Evolutionary conservation across 2,329 filamentous ascomycete genomes (phyloP).

Genomic region (Penicillium decumbens): DNA sequence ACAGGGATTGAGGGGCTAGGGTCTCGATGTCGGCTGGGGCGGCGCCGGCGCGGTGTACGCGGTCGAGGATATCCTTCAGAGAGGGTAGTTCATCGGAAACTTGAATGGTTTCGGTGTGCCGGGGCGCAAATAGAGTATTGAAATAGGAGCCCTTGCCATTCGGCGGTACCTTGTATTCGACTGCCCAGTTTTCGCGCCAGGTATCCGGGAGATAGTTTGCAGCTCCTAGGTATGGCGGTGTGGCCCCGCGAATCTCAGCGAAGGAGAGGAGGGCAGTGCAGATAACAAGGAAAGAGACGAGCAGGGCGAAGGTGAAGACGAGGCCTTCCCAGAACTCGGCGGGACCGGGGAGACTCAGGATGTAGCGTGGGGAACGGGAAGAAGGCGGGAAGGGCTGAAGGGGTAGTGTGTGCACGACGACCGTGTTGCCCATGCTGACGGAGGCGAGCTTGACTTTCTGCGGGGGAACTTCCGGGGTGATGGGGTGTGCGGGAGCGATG

Average conservation of each 20-base stretch:
- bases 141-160: constrained; percentile 17
- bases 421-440: constrained; percentile 72
- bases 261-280: constrained; percentile 59
- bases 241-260: constrained; percentile 58
- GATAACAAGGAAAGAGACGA: constrained; percentile 59
- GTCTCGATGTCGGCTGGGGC: constrained; percentile 18
- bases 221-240: constrained; percentile 54
- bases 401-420: constrained; percentile 74
- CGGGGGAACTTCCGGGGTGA: constrained; percentile 46
- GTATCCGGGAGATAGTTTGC: constrained; percentile 52
- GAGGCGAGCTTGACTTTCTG: constrained; percentile 73
- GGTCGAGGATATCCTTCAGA: constrained; percentile 27
- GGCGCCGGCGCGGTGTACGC: constrained; percentile 21
- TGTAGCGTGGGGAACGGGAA: constrained; percentile 60
- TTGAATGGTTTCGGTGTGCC: neutral
- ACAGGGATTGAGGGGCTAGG: constrained; percentile 9
- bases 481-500: constrained; percentile 47
- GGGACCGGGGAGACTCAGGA: constrained; percentile 59
- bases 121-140: constrained; percentile 5
- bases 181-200: constrained; percentile 41
- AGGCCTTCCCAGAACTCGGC: constrained; percentile 52
- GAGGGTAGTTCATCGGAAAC: constrained; percentile 3
- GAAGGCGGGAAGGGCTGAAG: constrained; percentile 48
- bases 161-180: constrained; percentile 35
- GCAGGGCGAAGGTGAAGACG: constrained; percentile 53